Conservation (phyloP, 345 rosid genomes). For the Bretschneidera sinensis region DNA sequence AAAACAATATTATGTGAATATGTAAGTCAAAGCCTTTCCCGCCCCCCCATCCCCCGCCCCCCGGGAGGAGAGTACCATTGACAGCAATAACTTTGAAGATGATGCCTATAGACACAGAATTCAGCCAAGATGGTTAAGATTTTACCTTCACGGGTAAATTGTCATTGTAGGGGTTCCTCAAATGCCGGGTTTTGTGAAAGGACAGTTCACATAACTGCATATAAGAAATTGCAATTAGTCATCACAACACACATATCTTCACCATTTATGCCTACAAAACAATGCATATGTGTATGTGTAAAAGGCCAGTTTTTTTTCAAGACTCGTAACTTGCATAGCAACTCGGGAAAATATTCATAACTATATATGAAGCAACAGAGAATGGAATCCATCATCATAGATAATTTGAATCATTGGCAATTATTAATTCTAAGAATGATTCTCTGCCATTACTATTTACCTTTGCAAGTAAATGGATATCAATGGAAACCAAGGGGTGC, state of each 20-base stretch:
- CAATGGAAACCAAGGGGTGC: too few species aligned
- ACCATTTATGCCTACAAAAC: conserved; percentile 1
- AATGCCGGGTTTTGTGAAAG: conserved; percentile 90
- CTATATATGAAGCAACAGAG: background rate
- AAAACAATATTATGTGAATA: background rate
- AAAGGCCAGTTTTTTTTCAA: background rate
- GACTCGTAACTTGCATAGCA: background rate
- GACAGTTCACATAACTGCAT: conserved; percentile 90
- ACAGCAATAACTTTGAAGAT: background rate
- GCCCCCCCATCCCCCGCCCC: too few species aligned
- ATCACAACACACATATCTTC: conserved; percentile 7
- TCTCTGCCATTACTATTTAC: too few species aligned
- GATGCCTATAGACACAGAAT: background rate
- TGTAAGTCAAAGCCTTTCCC: background rate
- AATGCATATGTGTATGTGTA: background rate
- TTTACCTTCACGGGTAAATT: conserved; percentile 95
- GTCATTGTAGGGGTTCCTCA: conserved; percentile 95
- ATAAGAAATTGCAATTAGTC: conserved; percentile 21
- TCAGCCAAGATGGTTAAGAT: background rate
- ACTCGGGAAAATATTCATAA: background rate
- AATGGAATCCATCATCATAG: background rate
- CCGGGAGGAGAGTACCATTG: background rate
- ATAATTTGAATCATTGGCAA: background rate
- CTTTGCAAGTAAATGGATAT: too few species aligned
- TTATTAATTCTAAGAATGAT: background rate